phyloP scores from a whole-genome alignment of 768 basidiomycete species.

The Gloeophyllum trabeum region DNA sequence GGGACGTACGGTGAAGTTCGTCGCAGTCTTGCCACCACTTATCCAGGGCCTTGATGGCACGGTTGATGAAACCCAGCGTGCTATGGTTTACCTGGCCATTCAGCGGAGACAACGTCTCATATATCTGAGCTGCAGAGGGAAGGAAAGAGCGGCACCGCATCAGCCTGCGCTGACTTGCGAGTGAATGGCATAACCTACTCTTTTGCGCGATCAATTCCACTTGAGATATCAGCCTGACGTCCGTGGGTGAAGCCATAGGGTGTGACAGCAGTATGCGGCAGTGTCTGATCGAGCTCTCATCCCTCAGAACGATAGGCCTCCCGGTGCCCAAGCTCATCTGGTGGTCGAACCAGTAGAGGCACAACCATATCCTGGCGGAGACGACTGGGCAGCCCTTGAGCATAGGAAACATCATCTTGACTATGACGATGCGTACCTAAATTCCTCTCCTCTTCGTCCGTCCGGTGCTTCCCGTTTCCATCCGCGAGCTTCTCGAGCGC shows the following conservation, averaged over 20 bases:
- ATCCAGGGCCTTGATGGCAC: conserved; percentile 78
- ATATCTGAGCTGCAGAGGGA: conserved; percentile 68
- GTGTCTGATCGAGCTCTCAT: conserved; percentile 79
- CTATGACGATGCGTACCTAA: conserved; percentile 37
- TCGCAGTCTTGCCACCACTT: conserved; percentile 91
- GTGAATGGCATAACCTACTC: conserved; percentile 35
- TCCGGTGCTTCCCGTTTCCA: conserved; percentile 46
- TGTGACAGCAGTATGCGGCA: conserved; percentile 75
- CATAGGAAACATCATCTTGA: conserved; percentile 6
- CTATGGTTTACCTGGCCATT: conserved; percentile 81
- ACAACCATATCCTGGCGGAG: conserved; percentile 89
- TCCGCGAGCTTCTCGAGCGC: conserved; percentile 89
- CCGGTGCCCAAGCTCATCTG: conserved; percentile 94
- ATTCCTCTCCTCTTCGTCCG: conserved; percentile 80
- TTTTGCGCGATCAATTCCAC: conserved; percentile 89
- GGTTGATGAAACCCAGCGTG: conserved; percentile 77
- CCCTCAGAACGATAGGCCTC: conserved; percentile 80
- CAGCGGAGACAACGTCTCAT: conserved; percentile 78
- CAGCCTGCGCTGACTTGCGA: not conserved
- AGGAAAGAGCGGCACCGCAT: conserved; percentile 1
- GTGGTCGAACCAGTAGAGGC: conserved; percentile 94
- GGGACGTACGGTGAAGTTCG: conserved; percentile 58
- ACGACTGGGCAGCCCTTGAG: conserved; percentile 41
- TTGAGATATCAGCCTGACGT: conserved; percentile 77
- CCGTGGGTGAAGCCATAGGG: conserved; percentile 82